Evolutionary conservation across 2,329 filamentous ascomycete genomes (phyloP).

Genomic region (Tolypocladium endophyticum): DNA sequence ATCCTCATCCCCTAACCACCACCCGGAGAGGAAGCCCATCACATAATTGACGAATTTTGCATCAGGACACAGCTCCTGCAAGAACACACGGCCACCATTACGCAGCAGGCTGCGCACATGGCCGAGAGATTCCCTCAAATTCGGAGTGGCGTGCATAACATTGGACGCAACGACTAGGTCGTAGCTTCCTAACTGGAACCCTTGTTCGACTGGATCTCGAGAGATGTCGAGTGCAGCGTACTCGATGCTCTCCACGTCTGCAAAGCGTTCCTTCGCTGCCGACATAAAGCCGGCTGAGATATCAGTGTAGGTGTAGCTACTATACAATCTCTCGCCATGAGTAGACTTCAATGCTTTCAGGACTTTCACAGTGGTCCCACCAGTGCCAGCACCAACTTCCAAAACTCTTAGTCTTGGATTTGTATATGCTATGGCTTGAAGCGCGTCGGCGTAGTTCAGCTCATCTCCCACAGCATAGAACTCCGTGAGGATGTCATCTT

Average conservation of each 20-base stretch:
- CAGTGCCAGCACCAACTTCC: slow-evolving; percentile 30
- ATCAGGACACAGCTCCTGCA: neutral
- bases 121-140: neutral
- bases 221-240: slow-evolving; percentile 3
- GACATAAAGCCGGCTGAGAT: slow-evolving; percentile 16
- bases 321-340: slow-evolving; percentile 10
- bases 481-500: slow-evolving; percentile 2
- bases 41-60: slow-evolving; percentile 12
- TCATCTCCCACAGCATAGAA: slow-evolving; percentile 1
- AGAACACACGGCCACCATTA: neutral
- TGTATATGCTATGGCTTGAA: slow-evolving; percentile 1
- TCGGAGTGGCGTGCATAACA: neutral
- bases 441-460: neutral
- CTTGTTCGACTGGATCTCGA: neutral
- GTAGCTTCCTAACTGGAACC: neutral
- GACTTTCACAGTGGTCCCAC: slow-evolving; percentile 20
- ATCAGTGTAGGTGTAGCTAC: slow-evolving; percentile 19
- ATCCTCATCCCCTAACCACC: slow-evolving; percentile 23
- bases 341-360: slow-evolving; percentile 12
- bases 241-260: slow-evolving; percentile 6
- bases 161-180: neutral
- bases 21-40: slow-evolving; percentile 16
- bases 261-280: slow-evolving; percentile 16
- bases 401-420: slow-evolving; percentile 22
- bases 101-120: neutral